These are phyloP conservation scores for Fusarium sp. DNA, from an alignment of 2,329 filamentous ascomycete species.

Conservation along the genomic window DNA sequence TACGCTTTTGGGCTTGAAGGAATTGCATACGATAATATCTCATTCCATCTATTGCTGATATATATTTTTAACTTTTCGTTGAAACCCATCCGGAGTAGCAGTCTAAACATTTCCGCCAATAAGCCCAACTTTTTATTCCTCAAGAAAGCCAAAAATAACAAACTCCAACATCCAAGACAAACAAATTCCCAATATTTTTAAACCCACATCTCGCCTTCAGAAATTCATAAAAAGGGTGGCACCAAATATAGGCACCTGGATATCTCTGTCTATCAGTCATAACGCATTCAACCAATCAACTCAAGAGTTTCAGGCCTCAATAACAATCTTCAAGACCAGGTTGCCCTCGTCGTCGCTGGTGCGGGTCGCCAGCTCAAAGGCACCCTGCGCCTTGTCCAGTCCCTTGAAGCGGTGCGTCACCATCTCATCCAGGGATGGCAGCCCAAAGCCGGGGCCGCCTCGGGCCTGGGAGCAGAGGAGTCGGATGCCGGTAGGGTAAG, in stretches of 20 bases:
- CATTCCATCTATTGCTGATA: conserved; percentile 1
- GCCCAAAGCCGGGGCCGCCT: conserved; percentile 51
- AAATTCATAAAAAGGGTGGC: not conserved
- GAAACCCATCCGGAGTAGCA: not conserved
- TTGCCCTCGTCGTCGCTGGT: conserved; percentile 72
- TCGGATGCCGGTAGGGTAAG: conserved; percentile 74
- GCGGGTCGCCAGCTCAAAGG: conserved; percentile 74
- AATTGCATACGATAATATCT: not conserved
- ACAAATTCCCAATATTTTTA: not conserved
- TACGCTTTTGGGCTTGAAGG: not conserved
- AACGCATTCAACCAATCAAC: conserved; percentile 13
- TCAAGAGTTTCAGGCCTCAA: conserved; percentile 55
- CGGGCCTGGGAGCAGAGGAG: conserved; percentile 59
- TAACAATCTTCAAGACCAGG: conserved; percentile 75
- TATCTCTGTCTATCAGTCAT: conserved; percentile 37
- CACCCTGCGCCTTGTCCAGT: conserved; percentile 65
- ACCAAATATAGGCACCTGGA: conserved; percentile 5
- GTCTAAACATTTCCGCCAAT: not conserved
- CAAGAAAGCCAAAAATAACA: not conserved
- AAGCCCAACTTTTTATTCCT: not conserved
- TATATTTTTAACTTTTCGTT: not conserved
- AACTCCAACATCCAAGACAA: not conserved
- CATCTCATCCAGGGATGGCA: conserved; percentile 72
- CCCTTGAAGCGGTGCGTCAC: conserved; percentile 77
- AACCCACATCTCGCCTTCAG: conserved; percentile 1